phyloP scores from a whole-genome alignment of 1,139 yeast genomes.

The Pichia sp. region DNA sequence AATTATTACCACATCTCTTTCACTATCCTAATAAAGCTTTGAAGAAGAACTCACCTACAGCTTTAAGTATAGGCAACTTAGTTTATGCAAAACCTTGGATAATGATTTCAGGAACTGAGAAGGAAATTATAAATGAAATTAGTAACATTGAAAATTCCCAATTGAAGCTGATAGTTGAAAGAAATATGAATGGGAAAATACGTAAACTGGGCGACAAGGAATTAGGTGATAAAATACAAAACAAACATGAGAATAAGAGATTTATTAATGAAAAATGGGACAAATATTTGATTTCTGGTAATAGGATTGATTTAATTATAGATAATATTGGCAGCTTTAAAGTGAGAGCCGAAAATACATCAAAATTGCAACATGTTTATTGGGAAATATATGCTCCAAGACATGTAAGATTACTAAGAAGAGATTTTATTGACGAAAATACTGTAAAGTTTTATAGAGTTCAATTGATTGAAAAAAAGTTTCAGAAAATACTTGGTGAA shows the following conservation, averaged over 20 bases:
- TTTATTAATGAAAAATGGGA: slow-evolving; percentile 4
- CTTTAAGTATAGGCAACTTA: slow-evolving; percentile 2
- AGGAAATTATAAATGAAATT: neutral
- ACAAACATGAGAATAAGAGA: neutral
- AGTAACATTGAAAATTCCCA: neutral
- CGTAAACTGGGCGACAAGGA: neutral
- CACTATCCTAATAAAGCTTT: neutral
- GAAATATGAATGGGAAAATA: slow-evolving; percentile 7
- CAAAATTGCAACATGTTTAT: neutral
- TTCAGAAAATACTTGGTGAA: neutral
- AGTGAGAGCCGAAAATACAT: neutral
- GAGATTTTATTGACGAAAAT: neutral
- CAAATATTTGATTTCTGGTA: neutral
- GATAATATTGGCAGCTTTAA: slow-evolving; percentile 12
- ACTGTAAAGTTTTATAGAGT: neutral
- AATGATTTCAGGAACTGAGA: slow-evolving; percentile 2
- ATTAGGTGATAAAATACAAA: neutral
- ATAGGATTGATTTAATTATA: slow-evolving; percentile 3
- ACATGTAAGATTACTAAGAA: slow-evolving; percentile 1
- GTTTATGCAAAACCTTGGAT: slow-evolving; percentile 14
- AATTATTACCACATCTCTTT: neutral
- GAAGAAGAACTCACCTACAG: neutral
- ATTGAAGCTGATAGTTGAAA: neutral
- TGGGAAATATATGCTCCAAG: slow-evolving; percentile 8
- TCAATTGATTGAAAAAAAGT: neutral